phyloP scores from a whole-genome alignment of 257 asterid genomes.

The Solanum acaule region DNA sequence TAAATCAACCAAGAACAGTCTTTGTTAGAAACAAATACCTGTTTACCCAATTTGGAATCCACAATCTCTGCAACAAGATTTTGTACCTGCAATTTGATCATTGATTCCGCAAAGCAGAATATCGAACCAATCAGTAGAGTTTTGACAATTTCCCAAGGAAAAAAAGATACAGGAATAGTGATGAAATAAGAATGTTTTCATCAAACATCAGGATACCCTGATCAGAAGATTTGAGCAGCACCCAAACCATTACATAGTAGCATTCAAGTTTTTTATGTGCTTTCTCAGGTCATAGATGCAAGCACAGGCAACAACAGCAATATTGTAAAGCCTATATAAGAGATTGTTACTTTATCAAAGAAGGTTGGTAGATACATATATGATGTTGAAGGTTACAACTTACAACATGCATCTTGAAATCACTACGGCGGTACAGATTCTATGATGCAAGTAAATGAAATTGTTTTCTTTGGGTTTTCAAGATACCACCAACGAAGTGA shows the following conservation, averaged over 20 bases:
- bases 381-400: not conserved
- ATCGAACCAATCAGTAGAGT: not conserved
- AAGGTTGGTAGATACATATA: not conserved
- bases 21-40: slow-evolving; percentile 28
- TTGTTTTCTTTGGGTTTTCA: not conserved
- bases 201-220: not conserved
- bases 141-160: not conserved
- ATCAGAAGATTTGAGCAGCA: not conserved
- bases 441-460: not conserved
- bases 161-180: not conserved
- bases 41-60: slow-evolving; percentile 91
- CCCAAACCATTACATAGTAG: not conserved
- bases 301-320: not conserved
- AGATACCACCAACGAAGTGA: not conserved
- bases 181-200: not conserved
- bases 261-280: not conserved
- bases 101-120: not conserved
- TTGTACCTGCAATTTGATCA: slow-evolving; percentile 51
- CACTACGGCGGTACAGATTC: not conserved
- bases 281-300: not conserved
- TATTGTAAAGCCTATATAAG: not conserved
- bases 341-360: not conserved
- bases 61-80: slow-evolving; percentile 89
- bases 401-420: not conserved
- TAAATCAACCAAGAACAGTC: not conserved